These are phyloP conservation scores for Fusarium pseudocircinatum DNA, from an alignment of 2,329 filamentous ascomycete species.

Conservation along the genomic window DNA sequence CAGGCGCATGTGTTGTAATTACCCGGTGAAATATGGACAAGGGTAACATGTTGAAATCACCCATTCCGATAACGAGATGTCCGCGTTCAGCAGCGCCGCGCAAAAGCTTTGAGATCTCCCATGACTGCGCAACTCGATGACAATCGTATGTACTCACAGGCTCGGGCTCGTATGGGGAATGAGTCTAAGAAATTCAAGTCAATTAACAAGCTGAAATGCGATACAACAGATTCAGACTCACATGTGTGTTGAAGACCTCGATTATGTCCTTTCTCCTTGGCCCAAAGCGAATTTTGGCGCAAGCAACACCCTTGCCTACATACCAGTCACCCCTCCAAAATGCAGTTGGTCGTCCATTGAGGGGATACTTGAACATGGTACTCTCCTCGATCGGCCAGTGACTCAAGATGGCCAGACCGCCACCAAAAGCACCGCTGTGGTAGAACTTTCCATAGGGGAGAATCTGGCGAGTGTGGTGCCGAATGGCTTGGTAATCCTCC, in stretches of 20 bases:
- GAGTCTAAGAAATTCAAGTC: conserved; percentile 56
- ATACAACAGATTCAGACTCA: conserved; percentile 49
- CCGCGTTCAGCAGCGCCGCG: conserved; percentile 81
- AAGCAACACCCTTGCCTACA: conserved; percentile 93
- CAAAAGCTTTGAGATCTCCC: conserved; percentile 93
- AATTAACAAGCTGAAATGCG: not conserved
- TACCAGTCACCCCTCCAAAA: conserved; percentile 97
- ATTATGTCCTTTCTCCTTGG: conserved; percentile 71
- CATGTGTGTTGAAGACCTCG: conserved; percentile 94
- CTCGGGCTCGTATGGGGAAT: conserved; percentile 86
- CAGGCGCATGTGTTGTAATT: conserved; percentile 79
- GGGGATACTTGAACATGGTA: conserved; percentile 85
- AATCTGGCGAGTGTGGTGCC: conserved; percentile 74
- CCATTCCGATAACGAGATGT: conserved; percentile 84
- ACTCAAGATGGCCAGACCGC: conserved; percentile 87
- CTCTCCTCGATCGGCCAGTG: conserved; percentile 93
- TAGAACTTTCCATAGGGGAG: conserved; percentile 96
- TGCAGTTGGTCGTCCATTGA: conserved; percentile 92
- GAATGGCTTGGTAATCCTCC: conserved; percentile 82
- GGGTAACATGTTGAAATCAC: conserved; percentile 98
- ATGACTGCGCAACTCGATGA: conserved; percentile 91
- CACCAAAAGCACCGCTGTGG: conserved; percentile 86
- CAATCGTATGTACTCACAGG: conserved; percentile 86
- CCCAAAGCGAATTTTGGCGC: conserved; percentile 80
- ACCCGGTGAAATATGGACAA: conserved; percentile 84